A percentile compares a stretch with the other conserved stretches of the same genome.
Evolutionary conservation across 345 rosid genomes (phyloP).

Genomic region (Noccaea bulbosa): DNA sequence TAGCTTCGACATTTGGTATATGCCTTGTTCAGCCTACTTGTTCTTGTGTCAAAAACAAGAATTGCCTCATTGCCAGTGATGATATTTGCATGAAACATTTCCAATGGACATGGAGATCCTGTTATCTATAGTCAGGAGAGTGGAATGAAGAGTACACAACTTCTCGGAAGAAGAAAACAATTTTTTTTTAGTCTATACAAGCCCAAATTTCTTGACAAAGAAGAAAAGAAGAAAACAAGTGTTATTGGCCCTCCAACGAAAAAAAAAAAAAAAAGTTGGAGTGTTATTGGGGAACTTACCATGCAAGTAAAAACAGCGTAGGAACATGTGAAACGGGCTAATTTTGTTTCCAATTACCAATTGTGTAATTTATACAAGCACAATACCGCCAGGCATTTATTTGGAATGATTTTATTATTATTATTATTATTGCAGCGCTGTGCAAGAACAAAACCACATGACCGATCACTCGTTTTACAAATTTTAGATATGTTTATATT

Average conservation of each 20-base stretch:
- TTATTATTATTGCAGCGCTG: conserved; percentile 5
- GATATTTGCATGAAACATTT: too few relatives aligned
- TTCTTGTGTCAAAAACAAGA: too few relatives aligned
- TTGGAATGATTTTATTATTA: background rate
- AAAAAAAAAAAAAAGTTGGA: background rate
- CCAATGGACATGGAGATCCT: too few relatives aligned
- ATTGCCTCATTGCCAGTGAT: too few relatives aligned
- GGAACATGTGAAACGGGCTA: conserved; percentile 13
- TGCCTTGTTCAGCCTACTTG: too few relatives aligned
- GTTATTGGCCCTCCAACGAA: too few relatives aligned
- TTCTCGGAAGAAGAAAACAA: background rate
- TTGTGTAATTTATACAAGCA: background rate
- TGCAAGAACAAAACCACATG: conserved; percentile 15
- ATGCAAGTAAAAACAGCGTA: conserved; percentile 28
- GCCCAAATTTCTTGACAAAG: background rate
- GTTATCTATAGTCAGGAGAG: too few relatives aligned
- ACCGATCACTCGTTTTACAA: background rate
- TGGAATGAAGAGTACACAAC: background rate
- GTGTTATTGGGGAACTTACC: conserved; percentile 19
- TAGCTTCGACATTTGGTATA: too few relatives aligned
- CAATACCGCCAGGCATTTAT: background rate
- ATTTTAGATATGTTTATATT: background rate
- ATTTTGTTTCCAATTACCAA: background rate
- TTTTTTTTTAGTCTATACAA: background rate
- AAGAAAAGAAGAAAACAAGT: background rate